A percentile compares a stretch with the other conserved stretches of the same genome.
Conservation (phyloP, 2,329 filamentous ascomycete genomes). For the Ophiosphaerella narmari region DNA sequence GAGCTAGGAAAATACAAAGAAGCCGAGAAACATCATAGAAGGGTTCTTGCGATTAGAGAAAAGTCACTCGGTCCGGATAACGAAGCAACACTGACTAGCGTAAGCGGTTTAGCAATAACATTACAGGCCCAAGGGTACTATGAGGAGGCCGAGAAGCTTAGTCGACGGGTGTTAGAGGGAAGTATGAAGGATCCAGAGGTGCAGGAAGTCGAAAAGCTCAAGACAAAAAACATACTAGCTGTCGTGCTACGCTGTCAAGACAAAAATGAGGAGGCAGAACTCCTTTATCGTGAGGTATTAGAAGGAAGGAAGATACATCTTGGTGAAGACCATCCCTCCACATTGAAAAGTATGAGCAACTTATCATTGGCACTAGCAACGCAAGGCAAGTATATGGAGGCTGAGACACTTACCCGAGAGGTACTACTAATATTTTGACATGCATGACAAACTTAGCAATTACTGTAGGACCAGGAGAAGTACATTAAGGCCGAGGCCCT, state of each 20-base stretch:
- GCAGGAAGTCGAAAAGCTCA: slow-evolving; percentile 6
- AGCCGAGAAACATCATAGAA: neutral
- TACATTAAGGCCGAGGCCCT: neutral
- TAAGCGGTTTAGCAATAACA: neutral
- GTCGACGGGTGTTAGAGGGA: neutral
- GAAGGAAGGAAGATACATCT: slow-evolving; percentile 10
- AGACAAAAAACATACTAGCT: slow-evolving; percentile 4
- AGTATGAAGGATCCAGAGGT: neutral
- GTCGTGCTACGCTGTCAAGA: slow-evolving; percentile 2
- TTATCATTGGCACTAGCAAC: neutral
- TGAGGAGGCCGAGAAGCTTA: neutral
- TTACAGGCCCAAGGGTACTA: neutral
- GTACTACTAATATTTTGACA: neutral
- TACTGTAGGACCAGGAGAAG: slow-evolving; percentile 1
- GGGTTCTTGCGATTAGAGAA: neutral
- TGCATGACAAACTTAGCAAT: neutral
- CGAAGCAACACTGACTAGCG: neutral
- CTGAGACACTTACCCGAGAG: neutral
- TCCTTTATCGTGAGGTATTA: slow-evolving; percentile 6
- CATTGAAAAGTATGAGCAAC: slow-evolving; percentile 6
- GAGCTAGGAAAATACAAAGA: neutral
- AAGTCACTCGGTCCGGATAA: neutral
- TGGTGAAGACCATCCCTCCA: slow-evolving; percentile 5
- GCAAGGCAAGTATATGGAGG: neutral
- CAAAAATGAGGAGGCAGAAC: slow-evolving; percentile 10